phyloP scores from a whole-genome alignment of 257 asterid genomes.

The Plectranthus barbatus region DNA sequence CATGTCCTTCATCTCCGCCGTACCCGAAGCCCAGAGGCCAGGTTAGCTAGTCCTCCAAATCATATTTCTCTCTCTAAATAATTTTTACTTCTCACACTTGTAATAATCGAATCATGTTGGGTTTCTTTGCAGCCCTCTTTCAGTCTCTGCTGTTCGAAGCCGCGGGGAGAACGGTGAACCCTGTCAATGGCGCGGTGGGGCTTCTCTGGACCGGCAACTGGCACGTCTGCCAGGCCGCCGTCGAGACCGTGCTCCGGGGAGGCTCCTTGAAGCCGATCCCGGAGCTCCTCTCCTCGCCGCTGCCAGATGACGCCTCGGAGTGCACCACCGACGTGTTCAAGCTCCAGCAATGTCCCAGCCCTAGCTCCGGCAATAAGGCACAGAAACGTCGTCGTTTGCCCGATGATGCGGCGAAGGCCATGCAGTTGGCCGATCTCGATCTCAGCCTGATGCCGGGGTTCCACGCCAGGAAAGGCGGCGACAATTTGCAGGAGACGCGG shows the following conservation, averaged over 20 bases:
- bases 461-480: constrained; percentile 43
- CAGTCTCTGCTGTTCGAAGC: constrained; percentile 54
- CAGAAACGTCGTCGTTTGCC: constrained; percentile 46
- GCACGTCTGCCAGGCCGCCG: constrained; percentile 59
- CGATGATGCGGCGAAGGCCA: constrained; percentile 27
- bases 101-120: too few species aligned
- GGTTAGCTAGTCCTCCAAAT: too few species aligned
- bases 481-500: constrained; percentile 39
- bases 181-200: too few species aligned
- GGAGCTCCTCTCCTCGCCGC: constrained; percentile 25
- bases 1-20: constrained; percentile 51
- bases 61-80: too few species aligned
- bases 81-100: neutral
- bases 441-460: constrained; percentile 31
- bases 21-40: constrained; percentile 35
- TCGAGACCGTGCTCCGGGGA: constrained; percentile 46
- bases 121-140: constrained; percentile 36
- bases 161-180: constrained; percentile 52
- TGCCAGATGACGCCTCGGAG: constrained; percentile 44
- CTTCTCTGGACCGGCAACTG: constrained; percentile 51
- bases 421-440: constrained; percentile 53
- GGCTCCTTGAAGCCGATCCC: constrained; percentile 38
- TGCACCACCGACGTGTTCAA: constrained; percentile 34
- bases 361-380: constrained; percentile 12
- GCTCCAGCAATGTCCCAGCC: constrained; percentile 8